Percentiles rank a stretch among this genome's conserved stretches.
These are phyloP conservation scores for Cicer pinnatifidum DNA, from an alignment of 306 rosid genomes.

Conservation along the genomic window DNA sequence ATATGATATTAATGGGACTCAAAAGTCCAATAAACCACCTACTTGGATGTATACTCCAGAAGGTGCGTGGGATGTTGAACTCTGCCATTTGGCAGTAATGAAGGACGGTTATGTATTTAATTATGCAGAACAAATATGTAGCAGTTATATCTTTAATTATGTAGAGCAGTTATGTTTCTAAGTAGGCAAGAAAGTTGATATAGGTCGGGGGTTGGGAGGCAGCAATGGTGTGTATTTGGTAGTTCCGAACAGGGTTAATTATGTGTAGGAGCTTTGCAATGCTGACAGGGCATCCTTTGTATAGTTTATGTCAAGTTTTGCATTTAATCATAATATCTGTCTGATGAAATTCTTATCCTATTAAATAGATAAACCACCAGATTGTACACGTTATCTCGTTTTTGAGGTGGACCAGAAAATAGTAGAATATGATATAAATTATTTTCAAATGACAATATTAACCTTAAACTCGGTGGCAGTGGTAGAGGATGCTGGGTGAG, in stretches of 20 bases:
- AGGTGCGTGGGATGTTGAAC: background rate
- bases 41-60: background rate
- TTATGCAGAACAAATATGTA: too few species aligned
- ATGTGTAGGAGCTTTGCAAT: background rate
- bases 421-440: background rate
- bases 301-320: conserved; percentile 1
- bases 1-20: background rate
- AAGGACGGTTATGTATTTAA: too few species aligned
- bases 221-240: background rate
- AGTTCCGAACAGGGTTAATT: background rate
- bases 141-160: too few species aligned
- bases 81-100: too few species aligned
- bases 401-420: background rate
- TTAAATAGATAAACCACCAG: background rate
- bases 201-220: too few species aligned
- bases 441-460: background rate
- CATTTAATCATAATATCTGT: background rate
- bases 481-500: background rate
- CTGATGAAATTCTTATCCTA: background rate
- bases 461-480: background rate
- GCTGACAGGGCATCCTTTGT: background rate
- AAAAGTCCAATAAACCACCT: background rate
- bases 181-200: too few species aligned
- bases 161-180: too few species aligned
- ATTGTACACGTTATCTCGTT: background rate